Conservation (phyloP, 371 early-diverging fungal genomes). For the Basidiobolus meristosporus region DNA sequence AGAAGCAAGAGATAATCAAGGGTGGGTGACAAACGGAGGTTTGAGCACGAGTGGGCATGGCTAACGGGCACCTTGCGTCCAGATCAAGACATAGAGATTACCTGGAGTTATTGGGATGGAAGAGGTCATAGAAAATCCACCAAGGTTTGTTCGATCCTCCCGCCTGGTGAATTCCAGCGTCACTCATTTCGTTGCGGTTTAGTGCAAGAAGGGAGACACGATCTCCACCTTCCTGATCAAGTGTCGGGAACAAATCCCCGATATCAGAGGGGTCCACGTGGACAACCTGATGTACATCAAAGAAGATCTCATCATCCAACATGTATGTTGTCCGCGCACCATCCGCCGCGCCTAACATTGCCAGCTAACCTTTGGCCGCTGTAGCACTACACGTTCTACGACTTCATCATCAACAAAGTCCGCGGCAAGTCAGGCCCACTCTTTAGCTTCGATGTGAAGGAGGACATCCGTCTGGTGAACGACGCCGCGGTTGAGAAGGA, state of each 20-base stretch:
- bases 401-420: slow-evolving; percentile 87
- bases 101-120: slow-evolving; percentile 93
- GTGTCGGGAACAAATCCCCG: slow-evolving; percentile 58
- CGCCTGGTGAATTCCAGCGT: background rate
- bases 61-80: slow-evolving; percentile 1
- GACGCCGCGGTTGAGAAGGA: slow-evolving; percentile 82
- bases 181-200: background rate
- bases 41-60: background rate
- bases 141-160: slow-evolving; percentile 18
- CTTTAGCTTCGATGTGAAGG: slow-evolving; percentile 85
- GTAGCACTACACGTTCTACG: slow-evolving; percentile 87
- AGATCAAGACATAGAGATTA: slow-evolving; percentile 46
- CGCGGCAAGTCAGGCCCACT: slow-evolving; percentile 91
- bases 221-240: slow-evolving; percentile 73
- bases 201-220: slow-evolving; percentile 80
- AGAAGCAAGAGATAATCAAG: slow-evolving; percentile 59
- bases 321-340: slow-evolving; percentile 22
- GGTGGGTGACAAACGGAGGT: slow-evolving; percentile 10
- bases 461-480: slow-evolving; percentile 72
- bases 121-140: slow-evolving; percentile 76
- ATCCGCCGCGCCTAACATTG: background rate
- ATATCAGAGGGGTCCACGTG: slow-evolving; percentile 60
- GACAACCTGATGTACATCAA: slow-evolving; percentile 85
- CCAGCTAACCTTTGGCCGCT: background rate
- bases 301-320: slow-evolving; percentile 91